These are phyloP conservation scores for Microstroma glucosiphilum DNA, from an alignment of 1,284 basidiomycete genomes.

Conservation along the genomic window DNA sequence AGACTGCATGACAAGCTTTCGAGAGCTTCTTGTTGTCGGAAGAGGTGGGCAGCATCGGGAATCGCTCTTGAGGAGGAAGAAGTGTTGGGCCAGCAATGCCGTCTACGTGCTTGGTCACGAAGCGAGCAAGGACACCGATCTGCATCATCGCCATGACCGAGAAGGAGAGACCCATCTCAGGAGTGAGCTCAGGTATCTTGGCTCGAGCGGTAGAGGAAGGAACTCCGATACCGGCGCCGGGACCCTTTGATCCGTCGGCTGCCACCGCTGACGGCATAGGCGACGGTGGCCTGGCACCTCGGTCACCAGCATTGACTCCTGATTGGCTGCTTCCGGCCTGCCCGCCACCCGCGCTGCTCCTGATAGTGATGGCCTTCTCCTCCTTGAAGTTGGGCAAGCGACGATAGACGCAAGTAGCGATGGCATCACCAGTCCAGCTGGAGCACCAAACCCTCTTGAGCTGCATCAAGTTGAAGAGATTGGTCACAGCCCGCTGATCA, in stretches of 20 bases:
- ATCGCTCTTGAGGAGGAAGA: slow-evolving; percentile 10
- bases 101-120: slow-evolving; percentile 34
- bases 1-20: slow-evolving; percentile 31
- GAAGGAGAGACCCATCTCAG: slow-evolving; percentile 42
- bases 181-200: slow-evolving; percentile 25
- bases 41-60: slow-evolving; percentile 19
- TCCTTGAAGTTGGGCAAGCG: slow-evolving; percentile 22
- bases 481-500: slow-evolving; percentile 19
- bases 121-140: slow-evolving; percentile 38
- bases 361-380: slow-evolving; percentile 30
- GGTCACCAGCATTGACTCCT: too few relatives aligned
- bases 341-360: slow-evolving; percentile 4
- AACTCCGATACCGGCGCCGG: neutral
- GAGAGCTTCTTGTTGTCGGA: slow-evolving; percentile 34
- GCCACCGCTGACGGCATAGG: neutral
- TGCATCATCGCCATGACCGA: slow-evolving; percentile 40
- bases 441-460: slow-evolving; percentile 28
- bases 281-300: too few relatives aligned
- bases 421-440: slow-evolving; percentile 32
- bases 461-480: slow-evolving; percentile 27
- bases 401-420: slow-evolving; percentile 28
- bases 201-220: too few relatives aligned
- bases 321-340: too few relatives aligned
- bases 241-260: neutral
- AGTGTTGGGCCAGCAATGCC: slow-evolving; percentile 6